Base-by-base conservation (phyloP, 306 rosid species). In the Malus fusca region DNA sequence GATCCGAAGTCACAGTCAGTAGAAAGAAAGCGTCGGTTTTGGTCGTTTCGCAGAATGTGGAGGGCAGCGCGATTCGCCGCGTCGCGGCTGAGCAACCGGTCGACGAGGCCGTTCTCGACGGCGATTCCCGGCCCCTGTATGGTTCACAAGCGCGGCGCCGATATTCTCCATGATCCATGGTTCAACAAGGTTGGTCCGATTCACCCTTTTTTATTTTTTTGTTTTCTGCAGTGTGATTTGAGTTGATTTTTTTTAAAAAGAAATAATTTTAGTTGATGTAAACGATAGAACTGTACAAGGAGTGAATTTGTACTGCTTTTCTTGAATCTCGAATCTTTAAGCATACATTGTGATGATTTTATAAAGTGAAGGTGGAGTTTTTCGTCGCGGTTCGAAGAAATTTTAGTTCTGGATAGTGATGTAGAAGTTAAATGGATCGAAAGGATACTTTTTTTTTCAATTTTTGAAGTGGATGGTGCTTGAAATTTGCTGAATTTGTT, bases 151-250 rank as follows among this genome's bases (percentile, higher is more conserved):
- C 99, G 99, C 58, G 99, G 99, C 42, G 90, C 99, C 69, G 99
- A 96, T 69, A 96, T 96, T 81, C 99, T 96, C 61, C 99, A 96
- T 68, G 99, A 96, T 87, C 99, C 99, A 2, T 96, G 98, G 99
- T 92, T 92, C 88, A 96, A 96, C 82, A 96, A 96, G 99, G 99
- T 95, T 67, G 40, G 67, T 51, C 18, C 21, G 55, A 17, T 51
- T 51, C 21, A 51, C 55, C 55, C 3, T 51, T 51, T 51, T 51
- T 5, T 51, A 51, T 51, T 15, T 51, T 2, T 17, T 26, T n/a
- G 46, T 6, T 7, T 23, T 1, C 8, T 68, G 59, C 59, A 37
- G 0, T n/a, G 46, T 21, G 46, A 21, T 35, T 64, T 64, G 23
- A 64, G 68, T 4, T 64, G 44, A 31, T 8, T 64, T 13, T 40